phyloP scores from a whole-genome alignment of 179 eudicot species.

The Silene coronaria region DNA sequence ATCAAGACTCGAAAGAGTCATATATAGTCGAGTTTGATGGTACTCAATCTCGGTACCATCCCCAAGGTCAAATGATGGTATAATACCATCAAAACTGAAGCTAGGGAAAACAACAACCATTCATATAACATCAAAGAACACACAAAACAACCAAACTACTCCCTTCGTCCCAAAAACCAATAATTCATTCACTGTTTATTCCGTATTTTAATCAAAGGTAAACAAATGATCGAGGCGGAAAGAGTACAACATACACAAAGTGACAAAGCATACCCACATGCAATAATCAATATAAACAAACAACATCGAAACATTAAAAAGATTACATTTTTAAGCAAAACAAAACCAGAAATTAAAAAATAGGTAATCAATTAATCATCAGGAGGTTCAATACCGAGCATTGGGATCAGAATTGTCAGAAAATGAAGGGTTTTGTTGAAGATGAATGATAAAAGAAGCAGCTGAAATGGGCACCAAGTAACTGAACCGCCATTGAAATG shows the following conservation, averaged over 20 bases:
- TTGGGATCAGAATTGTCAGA: conserved; percentile 28
- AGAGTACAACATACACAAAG: no score
- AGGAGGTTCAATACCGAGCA: conserved; percentile 14
- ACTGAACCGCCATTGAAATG: conserved; percentile 36
- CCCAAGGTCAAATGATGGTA: neutral
- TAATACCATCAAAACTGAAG: no score
- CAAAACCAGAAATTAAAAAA: neutral
- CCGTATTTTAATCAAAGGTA: no score
- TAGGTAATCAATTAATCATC: neutral
- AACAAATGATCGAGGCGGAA: no score
- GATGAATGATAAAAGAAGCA: conserved; percentile 23
- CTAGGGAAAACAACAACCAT: neutral
- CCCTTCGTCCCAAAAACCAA: no score
- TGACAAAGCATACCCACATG: neutral
- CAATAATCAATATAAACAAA: neutral
- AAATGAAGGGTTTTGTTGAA: conserved; percentile 22
- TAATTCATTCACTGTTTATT: no score
- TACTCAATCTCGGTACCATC: neutral
- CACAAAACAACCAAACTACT: neutral
- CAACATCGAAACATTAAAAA: neutral
- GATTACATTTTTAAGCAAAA: neutral
- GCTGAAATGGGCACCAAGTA: conserved; percentile 36
- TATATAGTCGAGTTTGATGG: neutral
- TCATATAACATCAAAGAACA: conserved; percentile 3
- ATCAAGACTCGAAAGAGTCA: neutral